Evolutionary conservation across 352 stramenopile species (phyloP).

Genomic region (Phytophthora parvispora): DNA sequence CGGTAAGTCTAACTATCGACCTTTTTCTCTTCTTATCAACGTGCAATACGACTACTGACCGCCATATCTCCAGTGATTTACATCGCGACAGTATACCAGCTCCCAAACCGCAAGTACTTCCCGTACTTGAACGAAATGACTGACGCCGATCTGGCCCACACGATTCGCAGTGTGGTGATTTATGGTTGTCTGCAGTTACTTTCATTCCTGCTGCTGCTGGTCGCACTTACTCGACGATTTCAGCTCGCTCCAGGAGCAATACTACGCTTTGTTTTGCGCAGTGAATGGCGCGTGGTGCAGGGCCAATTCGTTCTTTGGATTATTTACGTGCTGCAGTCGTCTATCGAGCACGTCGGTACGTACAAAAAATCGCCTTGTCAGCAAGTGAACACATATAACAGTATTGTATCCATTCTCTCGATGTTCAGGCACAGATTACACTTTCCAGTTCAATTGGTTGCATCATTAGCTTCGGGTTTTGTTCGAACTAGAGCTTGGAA

Average conservation of each 20-base stretch:
- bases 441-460: slow-evolving; percentile 50
- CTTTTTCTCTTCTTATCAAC: not conserved
- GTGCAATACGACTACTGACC: not conserved
- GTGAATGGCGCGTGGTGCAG: slow-evolving; percentile 40
- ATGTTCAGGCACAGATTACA: slow-evolving; percentile 37
- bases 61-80: slow-evolving; percentile 24
- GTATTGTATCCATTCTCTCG: not conserved
- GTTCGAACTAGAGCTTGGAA: not conserved
- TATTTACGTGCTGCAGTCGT: slow-evolving; percentile 40
- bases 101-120: slow-evolving; percentile 41
- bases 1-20: slow-evolving; percentile 24
- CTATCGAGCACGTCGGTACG: slow-evolving; percentile 41
- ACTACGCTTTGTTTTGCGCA: slow-evolving; percentile 13
- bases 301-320: slow-evolving; percentile 44
- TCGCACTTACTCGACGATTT: slow-evolving; percentile 28
- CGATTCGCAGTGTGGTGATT: slow-evolving; percentile 30
- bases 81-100: slow-evolving; percentile 33
- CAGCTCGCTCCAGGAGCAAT: slow-evolving; percentile 27
- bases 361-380: not conserved
- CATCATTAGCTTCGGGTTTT: slow-evolving; percentile 4
- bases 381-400: not conserved
- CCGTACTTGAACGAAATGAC: slow-evolving; percentile 23
- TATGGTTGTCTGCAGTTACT: slow-evolving; percentile 44
- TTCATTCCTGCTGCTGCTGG: slow-evolving; percentile 31
- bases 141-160: slow-evolving; percentile 6